These are phyloP conservation scores for Scedosporium boydii DNA, from an alignment of 2,329 filamentous ascomycete species.

Conservation along the genomic window DNA sequence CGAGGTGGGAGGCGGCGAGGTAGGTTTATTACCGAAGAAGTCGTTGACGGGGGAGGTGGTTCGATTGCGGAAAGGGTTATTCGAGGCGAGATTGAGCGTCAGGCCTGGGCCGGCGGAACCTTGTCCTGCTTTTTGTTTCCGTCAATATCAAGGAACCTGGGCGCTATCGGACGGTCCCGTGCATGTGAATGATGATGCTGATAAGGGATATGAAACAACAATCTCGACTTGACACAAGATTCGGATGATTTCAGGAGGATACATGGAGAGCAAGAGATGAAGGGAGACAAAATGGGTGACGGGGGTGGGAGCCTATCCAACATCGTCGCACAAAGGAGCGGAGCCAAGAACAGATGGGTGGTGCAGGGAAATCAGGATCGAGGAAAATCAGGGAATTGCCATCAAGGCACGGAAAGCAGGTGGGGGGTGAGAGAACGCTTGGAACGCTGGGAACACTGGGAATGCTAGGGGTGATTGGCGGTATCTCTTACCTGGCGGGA, in stretches of 20 bases:
- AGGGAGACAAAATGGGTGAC: slow-evolving; percentile 11
- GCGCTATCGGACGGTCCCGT: slow-evolving; percentile 21
- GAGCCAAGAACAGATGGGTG: slow-evolving; percentile 19
- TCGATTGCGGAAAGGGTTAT: slow-evolving; percentile 74
- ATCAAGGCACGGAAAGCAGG: slow-evolving; percentile 7
- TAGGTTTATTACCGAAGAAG: slow-evolving; percentile 20
- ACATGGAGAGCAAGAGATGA: slow-evolving; percentile 10
- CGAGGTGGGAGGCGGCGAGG: slow-evolving; percentile 32
- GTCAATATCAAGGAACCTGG: slow-evolving; percentile 9
- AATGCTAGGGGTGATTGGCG: slow-evolving; percentile 2
- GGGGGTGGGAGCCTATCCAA: slow-evolving; percentile 1
- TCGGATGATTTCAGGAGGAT: slow-evolving; percentile 28
- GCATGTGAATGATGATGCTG: slow-evolving; percentile 22
- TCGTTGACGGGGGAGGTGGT: slow-evolving; percentile 44
- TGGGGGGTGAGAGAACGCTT: not conserved
- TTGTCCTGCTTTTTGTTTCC: slow-evolving; percentile 18
- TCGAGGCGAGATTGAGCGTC: slow-evolving; percentile 63
- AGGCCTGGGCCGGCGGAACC: slow-evolving; percentile 32
- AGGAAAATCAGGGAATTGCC: slow-evolving; percentile 10
- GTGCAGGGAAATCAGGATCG: slow-evolving; percentile 13
- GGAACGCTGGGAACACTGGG: not conserved
- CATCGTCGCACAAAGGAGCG: not conserved
- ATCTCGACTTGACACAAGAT: slow-evolving; percentile 35
- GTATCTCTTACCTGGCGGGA: slow-evolving; percentile 14
- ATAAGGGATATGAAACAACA: slow-evolving; percentile 36